Percentiles rank a stretch among this genome's conserved stretches.
phyloP scores from a whole-genome alignment of 306 rosid genomes.

The Cicer judaicum region DNA sequence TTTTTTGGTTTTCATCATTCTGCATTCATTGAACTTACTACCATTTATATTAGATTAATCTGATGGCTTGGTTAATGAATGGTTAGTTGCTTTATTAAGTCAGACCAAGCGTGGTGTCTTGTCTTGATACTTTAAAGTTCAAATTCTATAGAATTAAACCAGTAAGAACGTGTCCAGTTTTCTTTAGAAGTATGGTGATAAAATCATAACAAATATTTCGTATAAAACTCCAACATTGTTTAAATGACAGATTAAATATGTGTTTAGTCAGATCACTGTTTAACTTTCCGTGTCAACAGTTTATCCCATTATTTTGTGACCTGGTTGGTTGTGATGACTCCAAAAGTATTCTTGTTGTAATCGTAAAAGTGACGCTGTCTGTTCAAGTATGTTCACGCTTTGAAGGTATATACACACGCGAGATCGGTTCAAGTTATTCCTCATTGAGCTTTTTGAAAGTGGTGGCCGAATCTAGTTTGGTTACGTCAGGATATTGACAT shows the following conservation, averaged over 20 bases:
- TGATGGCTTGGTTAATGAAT: neutral
- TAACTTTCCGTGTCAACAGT: too few species aligned
- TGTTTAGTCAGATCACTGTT: too few species aligned
- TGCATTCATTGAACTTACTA: conserved; percentile 10
- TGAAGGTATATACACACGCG: conserved; percentile 1
- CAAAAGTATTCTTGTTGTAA: neutral
- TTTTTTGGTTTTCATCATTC: neutral
- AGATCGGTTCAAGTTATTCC: neutral
- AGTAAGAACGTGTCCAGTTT: neutral
- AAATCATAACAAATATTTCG: neutral
- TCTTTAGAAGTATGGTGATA: neutral
- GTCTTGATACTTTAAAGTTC: neutral
- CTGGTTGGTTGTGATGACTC: neutral
- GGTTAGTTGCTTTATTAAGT: neutral
- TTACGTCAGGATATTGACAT: conserved; percentile 19
- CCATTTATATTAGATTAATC: neutral
- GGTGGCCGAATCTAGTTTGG: conserved; percentile 29
- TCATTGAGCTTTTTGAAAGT: conserved; percentile 33
- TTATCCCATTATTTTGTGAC: neutral
- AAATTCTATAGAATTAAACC: neutral
- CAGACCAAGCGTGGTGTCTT: neutral
- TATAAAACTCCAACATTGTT: neutral
- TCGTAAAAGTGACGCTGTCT: neutral
- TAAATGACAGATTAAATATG: neutral
- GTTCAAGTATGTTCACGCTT: neutral